Evolutionary conservation across 805 yeast genomes (phyloP), one percentile per base, ranked within the genome.

Genomic region (Komagataella pseudopastoris): DNA sequence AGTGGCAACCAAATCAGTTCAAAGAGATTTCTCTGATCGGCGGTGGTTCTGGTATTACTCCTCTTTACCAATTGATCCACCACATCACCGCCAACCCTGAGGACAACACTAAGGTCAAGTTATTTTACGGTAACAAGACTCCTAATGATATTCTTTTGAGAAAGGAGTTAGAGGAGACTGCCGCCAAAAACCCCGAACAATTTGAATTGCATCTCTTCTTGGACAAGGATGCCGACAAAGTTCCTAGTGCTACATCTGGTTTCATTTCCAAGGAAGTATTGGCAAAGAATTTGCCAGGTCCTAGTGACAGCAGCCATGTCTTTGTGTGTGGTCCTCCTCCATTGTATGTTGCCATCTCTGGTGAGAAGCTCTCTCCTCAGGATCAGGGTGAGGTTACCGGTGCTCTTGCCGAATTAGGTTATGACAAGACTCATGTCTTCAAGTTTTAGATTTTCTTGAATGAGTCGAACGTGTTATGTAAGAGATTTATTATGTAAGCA

Each of bases 11-110:
- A 59, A 91, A 93, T 76, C 79, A 82, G 65, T 91, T 78, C 74
- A 79, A 85, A 62, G 72, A 80, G 57, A 80, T 93, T 65, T 80
- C 84, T 53, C 77, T 93, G 65, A 74, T 93, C 59, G 98, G 96
- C 61, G 99, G 96, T 63, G 99, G 99, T 64, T 77, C 95, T 50
- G 98, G 98, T 70, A 90, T 93, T 67, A 88, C 97, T 49, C 99
- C 99, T 54, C 76, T 93, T 69, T 90, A 77, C 76, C 99, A 93
- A 75, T 71, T 93, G 66, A 67, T 88, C 56, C 84, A 80, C 62
- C 82, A 80, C 65, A 78, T 91, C 64, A 75, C 86, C 62, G 74
- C 76, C 64, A 80, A 90, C 75, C 90, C 95, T 52, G 72, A 70
- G 48, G 98, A 93, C 72, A 84, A 88, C 68, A 93, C 99, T 62